Evolutionary conservation across 768 basidiomycete genomes (phyloP).

Genomic region (Lyophyllum decastes): DNA sequence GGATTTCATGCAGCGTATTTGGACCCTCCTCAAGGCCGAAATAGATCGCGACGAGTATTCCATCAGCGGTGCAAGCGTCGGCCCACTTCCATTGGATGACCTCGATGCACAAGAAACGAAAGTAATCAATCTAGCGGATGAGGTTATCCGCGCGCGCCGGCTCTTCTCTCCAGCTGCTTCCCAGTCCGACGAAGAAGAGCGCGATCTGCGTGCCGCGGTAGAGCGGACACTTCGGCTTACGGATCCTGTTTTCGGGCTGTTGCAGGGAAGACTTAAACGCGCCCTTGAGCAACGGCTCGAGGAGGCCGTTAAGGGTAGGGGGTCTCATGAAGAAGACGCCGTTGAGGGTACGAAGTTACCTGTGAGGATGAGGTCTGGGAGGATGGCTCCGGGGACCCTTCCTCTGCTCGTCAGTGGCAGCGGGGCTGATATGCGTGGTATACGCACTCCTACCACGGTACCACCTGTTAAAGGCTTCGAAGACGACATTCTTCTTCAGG

Average conservation of each 20-base stretch:
- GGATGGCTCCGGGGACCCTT: conserved; percentile 7
- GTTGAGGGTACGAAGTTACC: conserved; percentile 22
- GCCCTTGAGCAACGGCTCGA: conserved; percentile 30
- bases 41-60: conserved; percentile 37
- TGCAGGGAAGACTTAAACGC: conserved; percentile 58
- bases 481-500: conserved; percentile 53
- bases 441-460: conserved; percentile 1
- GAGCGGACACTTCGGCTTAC: conserved; percentile 58
- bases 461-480: conserved; percentile 64
- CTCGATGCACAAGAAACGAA: conserved; percentile 43
- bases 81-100: not conserved
- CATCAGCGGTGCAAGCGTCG: not conserved
- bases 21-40: conserved; percentile 64
- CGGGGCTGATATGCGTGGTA: not conserved
- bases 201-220: conserved; percentile 56
- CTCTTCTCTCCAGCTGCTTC: conserved; percentile 19
- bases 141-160: conserved; percentile 59
- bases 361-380: conserved; percentile 36
- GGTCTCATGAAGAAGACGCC: not conserved
- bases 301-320: not conserved
- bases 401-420: not conserved
- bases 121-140: conserved; percentile 71
- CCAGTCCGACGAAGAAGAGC: conserved; percentile 45
- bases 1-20: conserved; percentile 60
- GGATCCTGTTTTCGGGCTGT: conserved; percentile 67